Percentiles rank a stretch among this genome's conserved stretches.
Evolutionary conservation across 2,329 filamentous ascomycete species (phyloP).

Genomic region (Venturiaceae sp.): DNA sequence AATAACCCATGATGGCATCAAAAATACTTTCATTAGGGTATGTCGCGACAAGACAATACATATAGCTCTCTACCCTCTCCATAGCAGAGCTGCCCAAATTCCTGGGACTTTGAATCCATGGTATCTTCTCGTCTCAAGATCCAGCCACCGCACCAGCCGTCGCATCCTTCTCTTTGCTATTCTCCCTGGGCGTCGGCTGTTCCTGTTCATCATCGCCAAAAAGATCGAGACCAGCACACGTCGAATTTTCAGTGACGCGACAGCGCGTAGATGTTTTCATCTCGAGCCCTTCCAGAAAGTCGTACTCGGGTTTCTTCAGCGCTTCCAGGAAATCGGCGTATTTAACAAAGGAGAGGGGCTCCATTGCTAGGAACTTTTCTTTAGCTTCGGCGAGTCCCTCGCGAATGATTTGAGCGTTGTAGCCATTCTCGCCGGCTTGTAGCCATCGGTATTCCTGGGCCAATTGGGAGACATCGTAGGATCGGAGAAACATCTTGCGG

Average conservation of each 20-base stretch:
- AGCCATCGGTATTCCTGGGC: constrained; percentile 12
- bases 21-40: background rate
- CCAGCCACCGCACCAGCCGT: background rate
- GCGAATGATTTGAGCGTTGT: constrained; percentile 24
- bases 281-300: background rate
- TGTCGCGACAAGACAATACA: background rate
- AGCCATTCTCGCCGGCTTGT: constrained; percentile 21
- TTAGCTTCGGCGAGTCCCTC: constrained; percentile 24
- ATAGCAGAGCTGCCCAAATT: background rate
- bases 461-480: constrained; percentile 27
- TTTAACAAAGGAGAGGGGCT: constrained; percentile 26
- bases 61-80: background rate
- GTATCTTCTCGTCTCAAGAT: background rate
- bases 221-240: background rate
- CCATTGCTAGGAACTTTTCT: constrained; percentile 25
- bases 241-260: background rate
- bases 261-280: constrained; percentile 5
- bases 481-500: constrained; percentile 23
- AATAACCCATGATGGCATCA: background rate
- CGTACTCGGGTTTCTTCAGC: constrained; percentile 4
- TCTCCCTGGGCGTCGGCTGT: background rate
- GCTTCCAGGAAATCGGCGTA: constrained; percentile 12
- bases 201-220: background rate
- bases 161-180: background rate
- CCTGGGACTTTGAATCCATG: background rate